These are phyloP conservation scores for Neurospora intermedia DNA, from an alignment of 495 filamentous ascomycete species.

Conservation along the genomic window DNA sequence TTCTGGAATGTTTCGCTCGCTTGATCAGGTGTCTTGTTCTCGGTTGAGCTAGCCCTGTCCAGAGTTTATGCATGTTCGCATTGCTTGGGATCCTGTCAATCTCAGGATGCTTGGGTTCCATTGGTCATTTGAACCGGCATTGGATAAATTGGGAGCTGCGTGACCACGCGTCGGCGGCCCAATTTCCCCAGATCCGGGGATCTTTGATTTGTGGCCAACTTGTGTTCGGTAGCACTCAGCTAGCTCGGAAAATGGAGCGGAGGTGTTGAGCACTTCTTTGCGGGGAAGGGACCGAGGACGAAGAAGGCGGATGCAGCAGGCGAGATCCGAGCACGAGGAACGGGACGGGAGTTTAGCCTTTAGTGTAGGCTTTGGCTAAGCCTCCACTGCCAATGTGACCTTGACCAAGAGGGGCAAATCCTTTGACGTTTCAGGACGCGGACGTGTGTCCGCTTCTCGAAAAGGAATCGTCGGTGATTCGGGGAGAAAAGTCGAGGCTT, in stretches of 20 bases:
- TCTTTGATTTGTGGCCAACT: background rate
- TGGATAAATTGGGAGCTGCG: background rate
- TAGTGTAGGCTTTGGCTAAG: conserved; percentile 13
- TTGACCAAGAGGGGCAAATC: background rate
- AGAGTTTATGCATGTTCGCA: background rate
- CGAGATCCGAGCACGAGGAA: conserved; percentile 3
- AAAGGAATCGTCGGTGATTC: conserved; percentile 4
- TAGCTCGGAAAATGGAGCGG: background rate
- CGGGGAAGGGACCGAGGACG: background rate
- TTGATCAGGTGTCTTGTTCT: background rate
- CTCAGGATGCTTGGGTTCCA: background rate
- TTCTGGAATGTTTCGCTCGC: conserved; percentile 1
- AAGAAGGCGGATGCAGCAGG: background rate
- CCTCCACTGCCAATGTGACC: conserved; percentile 1
- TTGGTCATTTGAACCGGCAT: background rate
- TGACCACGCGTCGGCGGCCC: background rate
- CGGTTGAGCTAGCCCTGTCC: background rate
- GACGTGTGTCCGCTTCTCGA: conserved; percentile 11
- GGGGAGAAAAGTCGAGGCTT: background rate
- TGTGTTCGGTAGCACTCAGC: background rate
- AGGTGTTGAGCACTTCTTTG: background rate
- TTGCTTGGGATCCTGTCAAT: background rate
- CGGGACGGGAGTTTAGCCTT: conserved; percentile 8
- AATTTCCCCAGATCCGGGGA: background rate
- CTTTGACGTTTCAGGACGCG: conserved; percentile 9